phyloP scores from a whole-genome alignment of 192 early-diverging fungal genomes.

The Coemansia sp. region DNA sequence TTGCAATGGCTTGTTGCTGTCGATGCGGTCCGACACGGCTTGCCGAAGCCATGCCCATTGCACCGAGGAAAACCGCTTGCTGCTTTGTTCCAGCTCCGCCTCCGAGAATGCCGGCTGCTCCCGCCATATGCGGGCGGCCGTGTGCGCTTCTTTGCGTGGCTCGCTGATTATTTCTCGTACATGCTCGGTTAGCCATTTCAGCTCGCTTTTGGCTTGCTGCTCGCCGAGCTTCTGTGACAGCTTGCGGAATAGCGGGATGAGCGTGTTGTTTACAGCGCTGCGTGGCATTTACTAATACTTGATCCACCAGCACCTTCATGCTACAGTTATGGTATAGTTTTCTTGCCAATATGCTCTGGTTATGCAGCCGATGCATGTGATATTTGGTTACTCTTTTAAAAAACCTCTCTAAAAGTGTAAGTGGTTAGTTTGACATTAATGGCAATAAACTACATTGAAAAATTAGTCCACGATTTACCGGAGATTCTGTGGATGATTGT shows the following conservation, averaged over 20 bases:
- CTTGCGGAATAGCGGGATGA: conserved; percentile 29
- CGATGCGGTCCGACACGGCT: conserved; percentile 58
- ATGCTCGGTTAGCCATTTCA: conserved; percentile 42
- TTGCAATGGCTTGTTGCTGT: conserved; percentile 80
- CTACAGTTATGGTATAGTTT: too few species aligned
- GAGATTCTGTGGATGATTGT: neutral
- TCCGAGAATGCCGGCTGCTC: conserved; percentile 31
- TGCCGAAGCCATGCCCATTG: conserved; percentile 53
- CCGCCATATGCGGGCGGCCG: conserved; percentile 36
- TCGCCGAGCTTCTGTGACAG: conserved; percentile 32
- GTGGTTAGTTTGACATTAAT: neutral
- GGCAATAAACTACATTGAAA: neutral
- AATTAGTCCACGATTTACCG: neutral
- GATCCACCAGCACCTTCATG: too few species aligned
- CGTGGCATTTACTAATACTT: too few species aligned
- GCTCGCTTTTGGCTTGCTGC: conserved; percentile 40
- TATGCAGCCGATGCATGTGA: too few species aligned
- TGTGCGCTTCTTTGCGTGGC: neutral
- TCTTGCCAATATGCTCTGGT: too few species aligned
- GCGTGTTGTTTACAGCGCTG: conserved; percentile 36
- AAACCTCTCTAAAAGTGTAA: neutral
- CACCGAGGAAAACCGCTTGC: conserved; percentile 22
- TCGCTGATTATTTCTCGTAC: conserved; percentile 18
- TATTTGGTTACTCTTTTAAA: neutral
- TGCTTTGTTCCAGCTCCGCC: conserved; percentile 22